These are phyloP conservation scores for Cetradonia linearis DNA, from an alignment of 495 filamentous ascomycete genomes.

Conservation along the genomic window DNA sequence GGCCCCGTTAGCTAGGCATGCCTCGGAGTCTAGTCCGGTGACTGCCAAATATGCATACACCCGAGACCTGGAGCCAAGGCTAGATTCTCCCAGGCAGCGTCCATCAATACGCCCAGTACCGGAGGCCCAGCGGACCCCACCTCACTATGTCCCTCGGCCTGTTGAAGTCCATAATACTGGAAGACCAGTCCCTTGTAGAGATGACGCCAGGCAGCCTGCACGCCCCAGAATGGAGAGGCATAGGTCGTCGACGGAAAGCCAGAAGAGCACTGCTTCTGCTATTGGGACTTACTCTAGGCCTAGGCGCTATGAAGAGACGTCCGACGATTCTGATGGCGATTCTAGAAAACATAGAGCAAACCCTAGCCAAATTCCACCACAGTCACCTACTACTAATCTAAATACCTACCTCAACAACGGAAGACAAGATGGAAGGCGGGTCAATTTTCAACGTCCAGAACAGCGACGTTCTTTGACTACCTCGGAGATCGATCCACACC, in stretches of 20 bases:
- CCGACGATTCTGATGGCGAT: constrained; percentile 14
- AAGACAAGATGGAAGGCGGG: constrained; percentile 6
- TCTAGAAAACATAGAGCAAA: neutral
- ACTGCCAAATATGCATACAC: neutral
- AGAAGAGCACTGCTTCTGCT: constrained; percentile 2
- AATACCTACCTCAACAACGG: neutral
- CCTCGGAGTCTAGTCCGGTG: neutral
- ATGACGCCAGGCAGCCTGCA: constrained; percentile 1
- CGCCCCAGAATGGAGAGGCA: constrained; percentile 18
- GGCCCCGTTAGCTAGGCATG: constrained; percentile 8
- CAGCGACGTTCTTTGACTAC: constrained; percentile 4
- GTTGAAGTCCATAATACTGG: constrained; percentile 8
- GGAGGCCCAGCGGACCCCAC: constrained; percentile 9
- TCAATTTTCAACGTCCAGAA: neutral
- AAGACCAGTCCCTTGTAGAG: neutral
- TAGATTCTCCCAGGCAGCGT: neutral
- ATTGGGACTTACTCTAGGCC: neutral
- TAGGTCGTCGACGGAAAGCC: constrained; percentile 12
- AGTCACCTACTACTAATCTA: neutral
- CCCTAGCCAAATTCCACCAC: neutral
- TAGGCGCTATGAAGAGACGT: constrained; percentile 7
- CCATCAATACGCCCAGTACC: constrained; percentile 3
- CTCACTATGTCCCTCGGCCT: constrained; percentile 7
- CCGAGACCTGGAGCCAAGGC: neutral
- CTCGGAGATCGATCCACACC: neutral